phyloP scores from a whole-genome alignment of 129 eudicot species.

The Smallanthus sonchifolius region DNA sequence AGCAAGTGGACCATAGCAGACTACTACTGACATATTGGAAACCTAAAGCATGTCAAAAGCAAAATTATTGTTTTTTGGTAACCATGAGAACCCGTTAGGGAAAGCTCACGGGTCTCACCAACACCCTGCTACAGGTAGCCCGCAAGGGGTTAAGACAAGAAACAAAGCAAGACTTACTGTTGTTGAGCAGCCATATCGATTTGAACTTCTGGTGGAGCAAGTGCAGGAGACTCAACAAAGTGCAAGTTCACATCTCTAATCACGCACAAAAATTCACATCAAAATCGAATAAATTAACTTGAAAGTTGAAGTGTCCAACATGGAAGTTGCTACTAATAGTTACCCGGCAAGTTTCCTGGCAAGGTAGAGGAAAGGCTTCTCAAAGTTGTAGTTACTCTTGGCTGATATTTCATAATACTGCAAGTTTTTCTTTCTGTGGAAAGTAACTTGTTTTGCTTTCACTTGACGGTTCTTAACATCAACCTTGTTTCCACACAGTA shows the following conservation, averaged over 20 bases:
- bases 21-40: background rate
- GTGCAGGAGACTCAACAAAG: slow-evolving; percentile 84
- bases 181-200: slow-evolving; percentile 69
- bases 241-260: slow-evolving; percentile 64
- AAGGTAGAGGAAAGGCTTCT: slow-evolving; percentile 76
- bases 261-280: background rate
- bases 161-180: slow-evolving; percentile 34
- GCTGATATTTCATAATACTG: slow-evolving; percentile 85
- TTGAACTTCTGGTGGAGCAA: slow-evolving; percentile 85
- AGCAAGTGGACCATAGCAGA: too few species aligned
- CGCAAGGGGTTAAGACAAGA: background rate
- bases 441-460: slow-evolving; percentile 80
- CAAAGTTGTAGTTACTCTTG: slow-evolving; percentile 80
- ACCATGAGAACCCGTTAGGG: too few species aligned
- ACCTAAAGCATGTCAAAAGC: too few species aligned
- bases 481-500: slow-evolving; percentile 82
- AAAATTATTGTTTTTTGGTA: too few species aligned
- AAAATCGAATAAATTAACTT: background rate
- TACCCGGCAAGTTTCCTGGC: slow-evolving; percentile 89
- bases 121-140: too few species aligned
- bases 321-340: background rate
- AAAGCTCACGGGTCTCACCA: too few species aligned
- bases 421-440: slow-evolving; percentile 73
- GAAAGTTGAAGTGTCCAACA: background rate
- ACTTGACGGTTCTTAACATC: slow-evolving; percentile 89